Conservation (phyloP, 139 green algal genomes). For the Ettlia oleoabundans region DNA sequence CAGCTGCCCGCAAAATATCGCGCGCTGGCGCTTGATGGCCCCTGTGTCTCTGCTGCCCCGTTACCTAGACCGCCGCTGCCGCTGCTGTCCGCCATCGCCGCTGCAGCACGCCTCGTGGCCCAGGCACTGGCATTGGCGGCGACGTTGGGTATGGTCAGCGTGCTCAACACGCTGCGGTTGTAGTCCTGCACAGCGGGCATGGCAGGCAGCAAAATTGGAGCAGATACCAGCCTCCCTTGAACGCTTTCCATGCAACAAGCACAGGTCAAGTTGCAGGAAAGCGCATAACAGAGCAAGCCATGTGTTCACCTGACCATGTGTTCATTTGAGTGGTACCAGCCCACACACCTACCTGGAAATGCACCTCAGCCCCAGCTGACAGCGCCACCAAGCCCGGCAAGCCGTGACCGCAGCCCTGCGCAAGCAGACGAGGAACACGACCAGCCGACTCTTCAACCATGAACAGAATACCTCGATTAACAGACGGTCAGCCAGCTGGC, state of each 20-base stretch:
- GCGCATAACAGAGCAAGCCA: too few species aligned
- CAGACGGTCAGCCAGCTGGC: neutral
- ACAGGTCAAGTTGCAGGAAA: too few species aligned
- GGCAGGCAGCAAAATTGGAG: too few species aligned
- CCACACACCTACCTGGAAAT: constrained; percentile 41
- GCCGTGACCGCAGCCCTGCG: constrained; percentile 90
- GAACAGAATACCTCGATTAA: neutral
- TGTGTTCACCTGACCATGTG: too few species aligned
- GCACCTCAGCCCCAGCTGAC: constrained; percentile 57
- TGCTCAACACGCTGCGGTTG: constrained; percentile 79
- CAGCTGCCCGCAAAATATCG: constrained; percentile 78
- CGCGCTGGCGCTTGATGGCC: too few species aligned
- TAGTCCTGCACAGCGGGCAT: constrained; percentile 72
- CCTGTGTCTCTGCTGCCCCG: neutral
- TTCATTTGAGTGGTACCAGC: neutral
- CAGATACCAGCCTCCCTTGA: too few species aligned
- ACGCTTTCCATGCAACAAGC: too few species aligned
- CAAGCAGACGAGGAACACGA: neutral
- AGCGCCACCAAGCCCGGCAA: constrained; percentile 84
- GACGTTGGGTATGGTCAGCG: constrained; percentile 80
- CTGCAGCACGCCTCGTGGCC: constrained; percentile 1
- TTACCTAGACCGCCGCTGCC: neutral
- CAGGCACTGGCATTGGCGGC: constrained; percentile 38
- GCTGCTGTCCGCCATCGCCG: neutral
- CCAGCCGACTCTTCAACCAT: neutral